phyloP scores from a whole-genome alignment of 306 rosid genomes.

The Leucaena leucocephala region DNA sequence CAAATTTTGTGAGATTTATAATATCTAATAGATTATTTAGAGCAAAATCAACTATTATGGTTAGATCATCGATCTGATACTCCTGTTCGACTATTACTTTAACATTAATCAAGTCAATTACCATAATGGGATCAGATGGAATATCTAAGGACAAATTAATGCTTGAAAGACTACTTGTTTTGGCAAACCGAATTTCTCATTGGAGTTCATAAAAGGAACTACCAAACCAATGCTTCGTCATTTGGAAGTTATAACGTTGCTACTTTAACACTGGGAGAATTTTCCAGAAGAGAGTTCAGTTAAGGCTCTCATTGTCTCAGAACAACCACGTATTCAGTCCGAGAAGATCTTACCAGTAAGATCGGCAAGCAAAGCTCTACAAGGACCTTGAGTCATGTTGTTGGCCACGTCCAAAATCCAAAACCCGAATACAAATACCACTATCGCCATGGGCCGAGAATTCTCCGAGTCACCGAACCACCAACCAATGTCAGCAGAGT shows the following conservation, averaged over 20 bases:
- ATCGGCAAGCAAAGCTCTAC: conserved; percentile 87
- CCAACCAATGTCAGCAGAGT: conserved; percentile 89
- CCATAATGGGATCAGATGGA: neutral
- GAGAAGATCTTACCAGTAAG: conserved; percentile 65
- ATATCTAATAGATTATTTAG: neutral
- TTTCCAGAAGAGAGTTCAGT: neutral
- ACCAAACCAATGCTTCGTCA: neutral
- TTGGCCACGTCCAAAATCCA: conserved; percentile 89
- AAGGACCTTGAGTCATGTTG: conserved; percentile 86
- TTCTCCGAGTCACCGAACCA: conserved; percentile 58
- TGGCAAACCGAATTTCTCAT: neutral
- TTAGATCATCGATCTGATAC: neutral
- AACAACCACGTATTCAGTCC: neutral
- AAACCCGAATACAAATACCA: conserved; percentile 68
- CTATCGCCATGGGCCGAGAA: conserved; percentile 66
- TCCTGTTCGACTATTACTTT: neutral
- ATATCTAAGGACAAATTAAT: neutral
- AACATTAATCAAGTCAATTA: neutral
- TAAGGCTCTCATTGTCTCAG: conserved; percentile 1
- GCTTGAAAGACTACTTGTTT: neutral
- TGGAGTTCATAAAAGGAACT: neutral
- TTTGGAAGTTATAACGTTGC: neutral
- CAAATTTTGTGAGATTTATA: neutral
- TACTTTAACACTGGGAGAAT: neutral
- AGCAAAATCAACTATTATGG: neutral